Evolutionary conservation across 768 basidiomycete species (phyloP).

Genomic region (Macrolepiota albuminosa): DNA sequence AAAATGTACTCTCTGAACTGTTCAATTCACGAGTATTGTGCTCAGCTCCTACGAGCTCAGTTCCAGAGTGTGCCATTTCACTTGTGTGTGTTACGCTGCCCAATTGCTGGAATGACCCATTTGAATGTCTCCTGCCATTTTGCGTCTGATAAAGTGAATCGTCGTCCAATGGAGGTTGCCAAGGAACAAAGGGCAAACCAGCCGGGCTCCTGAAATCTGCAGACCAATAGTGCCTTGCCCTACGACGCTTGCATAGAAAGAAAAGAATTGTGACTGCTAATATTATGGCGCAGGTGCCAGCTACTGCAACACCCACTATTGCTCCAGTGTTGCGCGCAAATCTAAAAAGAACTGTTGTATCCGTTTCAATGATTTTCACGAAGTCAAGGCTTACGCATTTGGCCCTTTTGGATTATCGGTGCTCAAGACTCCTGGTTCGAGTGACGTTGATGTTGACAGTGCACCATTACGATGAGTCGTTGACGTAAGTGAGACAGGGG

Average conservation of each 20-base stretch:
- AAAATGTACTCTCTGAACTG: conserved; percentile 20
- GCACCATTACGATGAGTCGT: conserved; percentile 12
- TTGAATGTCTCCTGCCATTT: conserved; percentile 3
- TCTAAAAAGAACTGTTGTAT: conserved; percentile 14
- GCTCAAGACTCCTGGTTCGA: conserved; percentile 27
- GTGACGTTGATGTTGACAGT: conserved; percentile 13
- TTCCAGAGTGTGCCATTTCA: conserved; percentile 11
- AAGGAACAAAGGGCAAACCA: conserved; percentile 13
- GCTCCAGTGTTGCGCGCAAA: conserved; percentile 34
- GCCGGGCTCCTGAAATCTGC: conserved; percentile 10
- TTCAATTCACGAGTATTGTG: conserved; percentile 11
- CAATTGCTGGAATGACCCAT: conserved; percentile 10
- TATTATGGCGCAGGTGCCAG: conserved; percentile 23
- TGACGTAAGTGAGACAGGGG: conserved; percentile 3
- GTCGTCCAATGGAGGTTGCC: conserved; percentile 30
- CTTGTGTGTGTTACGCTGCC: conserved; percentile 13
- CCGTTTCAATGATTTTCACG: not conserved
- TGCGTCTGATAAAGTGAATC: conserved; percentile 15
- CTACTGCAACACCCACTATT: conserved; percentile 32
- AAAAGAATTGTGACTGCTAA: conserved; percentile 26
- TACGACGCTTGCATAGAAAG: conserved; percentile 26
- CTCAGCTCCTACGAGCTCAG: not conserved
- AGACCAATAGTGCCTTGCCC: conserved; percentile 7
- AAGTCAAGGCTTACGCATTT: conserved; percentile 17
- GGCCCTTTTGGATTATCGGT: conserved; percentile 20